Evolutionary conservation across 2,329 filamentous ascomycete species (phyloP), one percentile per base, ranked within the genome.

Genomic region (Monilinia aucupariae): DNA sequence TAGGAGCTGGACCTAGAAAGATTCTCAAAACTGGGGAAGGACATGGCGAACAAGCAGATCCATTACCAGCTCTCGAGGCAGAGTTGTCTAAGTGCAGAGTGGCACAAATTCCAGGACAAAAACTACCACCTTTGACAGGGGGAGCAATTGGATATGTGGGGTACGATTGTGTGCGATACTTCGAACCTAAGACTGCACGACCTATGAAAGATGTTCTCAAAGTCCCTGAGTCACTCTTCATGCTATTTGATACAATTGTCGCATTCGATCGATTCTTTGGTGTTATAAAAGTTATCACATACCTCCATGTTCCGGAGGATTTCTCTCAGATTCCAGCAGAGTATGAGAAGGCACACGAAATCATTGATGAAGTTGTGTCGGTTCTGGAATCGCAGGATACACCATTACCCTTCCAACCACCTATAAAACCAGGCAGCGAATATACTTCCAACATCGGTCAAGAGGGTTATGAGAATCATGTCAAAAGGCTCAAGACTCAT

Each of bases 81-180:
- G 92, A 97, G 77, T 83, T 99, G 51, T 82, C 85, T 22, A 81
- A 89, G 72, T 89, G 87, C 75, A 84, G 90, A 32, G 90, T 97
- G 67, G 89, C 92, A 41, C 84, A 90, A 48, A 85, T 99, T 4
- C 92, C 94, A 0, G 90, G 87, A 0, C 79, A 97, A 71, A 84
- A 84, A 71, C 82, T 99, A 45, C 94, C 94, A 59, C 90, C 91
- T 32, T 80, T 99, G 78, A 91, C 90, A 0, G 94, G 92, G 48
- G 94, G 94, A 56, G 94, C 92, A 15, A 91, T 99, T 71, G 94
- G 94, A 64, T 99, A 97, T 75, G 91, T 97, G 7, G 92, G 92
- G 60, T 99, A 99, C 74, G 94, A 99, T 75, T 99, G 94, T 76
- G 91, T 99, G 71, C 87, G 88, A 73, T 97, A 97, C 78, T 99